Evolutionary conservation across 768 basidiomycete species (phyloP), one percentile per base, ranked within the genome.

Genomic region (Termitomyces sp.): DNA sequence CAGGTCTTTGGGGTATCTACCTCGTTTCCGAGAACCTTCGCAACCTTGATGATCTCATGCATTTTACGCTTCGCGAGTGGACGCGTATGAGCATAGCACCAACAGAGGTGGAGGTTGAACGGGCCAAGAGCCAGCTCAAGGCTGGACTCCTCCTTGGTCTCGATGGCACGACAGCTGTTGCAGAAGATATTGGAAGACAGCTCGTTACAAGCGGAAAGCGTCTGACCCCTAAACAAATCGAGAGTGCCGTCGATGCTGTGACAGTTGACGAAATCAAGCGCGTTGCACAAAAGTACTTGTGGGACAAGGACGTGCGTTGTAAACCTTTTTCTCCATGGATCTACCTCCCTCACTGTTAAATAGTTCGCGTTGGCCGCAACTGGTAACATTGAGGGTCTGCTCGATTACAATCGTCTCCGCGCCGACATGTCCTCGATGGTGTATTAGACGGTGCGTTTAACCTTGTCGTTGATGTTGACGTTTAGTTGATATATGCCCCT

Each of bases 1-100:
- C 95, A 20, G 97, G 97, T 57, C 85, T 98, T 34, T 99, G 96
- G 97, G 96, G 96, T 66, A 93, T 98, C 74, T 98, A 99, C 80
- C 76, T 97, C 55, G 92, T 95, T 58, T 86, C 92, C 18, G 97
- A 99, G 81, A 98, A 98, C 81, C 68, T 94, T 53, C 81, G 82
- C 76, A 94, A 95, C 77, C 79, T 98, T 44, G 96, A 98, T 66
- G 96, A 98, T 70, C 77, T 98, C 59, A 71, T 85, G 50, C 96
- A 99, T 77, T 96, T 95, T 74, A 96, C 94, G 18, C 79, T 99
- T 59, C 87, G 83, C 73, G 95, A 97, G 77, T 98, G 94, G 95
- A 87, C 92, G 18, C 82, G 96, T 61, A 94, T 98, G 93, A 90
- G 89, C 61, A 85, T 92, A 59, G 82, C 84, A 13, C 94, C 95